Conservation (phyloP, 2,329 filamentous ascomycete genomes). For the Aschersonia sp. region DNA sequence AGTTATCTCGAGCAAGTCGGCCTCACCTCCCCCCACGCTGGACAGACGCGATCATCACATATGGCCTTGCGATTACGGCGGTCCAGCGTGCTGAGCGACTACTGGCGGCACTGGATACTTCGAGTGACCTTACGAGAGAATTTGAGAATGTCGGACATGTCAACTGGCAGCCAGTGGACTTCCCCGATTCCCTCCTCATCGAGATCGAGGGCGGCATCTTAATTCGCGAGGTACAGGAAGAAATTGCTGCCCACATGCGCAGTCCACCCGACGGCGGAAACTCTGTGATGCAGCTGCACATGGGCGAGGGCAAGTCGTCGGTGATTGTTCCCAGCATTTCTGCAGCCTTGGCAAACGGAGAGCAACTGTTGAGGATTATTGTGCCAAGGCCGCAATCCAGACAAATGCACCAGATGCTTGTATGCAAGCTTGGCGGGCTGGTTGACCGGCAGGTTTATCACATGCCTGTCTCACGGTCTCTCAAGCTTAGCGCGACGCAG, state of each 20-base stretch:
- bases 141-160: constrained; percentile 34
- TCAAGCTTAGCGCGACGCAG: constrained; percentile 17
- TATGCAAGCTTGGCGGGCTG: constrained; percentile 33
- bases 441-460: constrained; percentile 37
- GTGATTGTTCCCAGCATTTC: constrained; percentile 54
- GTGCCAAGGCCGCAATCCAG: constrained; percentile 45
- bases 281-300: constrained; percentile 50
- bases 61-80: no score
- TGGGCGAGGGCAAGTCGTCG: constrained; percentile 58
- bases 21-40: no score
- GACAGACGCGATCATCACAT: no score
- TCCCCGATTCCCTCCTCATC: constrained; percentile 47
- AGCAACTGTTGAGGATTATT: constrained; percentile 37
- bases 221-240: constrained; percentile 43
- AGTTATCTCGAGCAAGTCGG: no score
- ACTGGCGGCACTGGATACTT: no score
- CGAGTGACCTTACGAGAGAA: constrained; percentile 20
- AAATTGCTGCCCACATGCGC: constrained; percentile 44
- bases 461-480: constrained; percentile 42
- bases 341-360: constrained; percentile 32
- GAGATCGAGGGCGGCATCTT: constrained; percentile 49
- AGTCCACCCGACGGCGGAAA: constrained; percentile 23
- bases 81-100: no score
- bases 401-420: constrained; percentile 27
- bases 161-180: constrained; percentile 35